phyloP scores from a whole-genome alignment of 257 asterid genomes.

The Solanum verrucosum region DNA sequence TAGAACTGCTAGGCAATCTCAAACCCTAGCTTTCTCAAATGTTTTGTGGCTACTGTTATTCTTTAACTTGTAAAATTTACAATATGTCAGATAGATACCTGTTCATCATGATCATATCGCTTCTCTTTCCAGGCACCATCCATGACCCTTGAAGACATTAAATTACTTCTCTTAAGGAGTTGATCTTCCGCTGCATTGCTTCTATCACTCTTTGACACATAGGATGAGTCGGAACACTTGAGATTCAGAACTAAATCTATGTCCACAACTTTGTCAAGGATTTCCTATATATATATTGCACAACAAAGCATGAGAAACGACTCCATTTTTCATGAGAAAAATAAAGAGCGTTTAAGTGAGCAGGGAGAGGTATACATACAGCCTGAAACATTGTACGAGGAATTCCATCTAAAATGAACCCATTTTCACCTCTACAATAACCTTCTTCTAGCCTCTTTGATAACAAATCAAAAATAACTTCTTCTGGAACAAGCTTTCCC shows the following conservation, averaged over 20 bases:
- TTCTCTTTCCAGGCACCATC: constrained; percentile 49
- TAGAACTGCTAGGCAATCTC: too few relatives aligned
- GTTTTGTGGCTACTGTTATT: neutral
- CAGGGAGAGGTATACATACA: constrained; percentile 25
- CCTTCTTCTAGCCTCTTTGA: constrained; percentile 89
- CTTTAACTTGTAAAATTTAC: neutral
- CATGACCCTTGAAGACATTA: constrained; percentile 21
- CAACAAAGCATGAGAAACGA: neutral
- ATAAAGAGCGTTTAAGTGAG: neutral
- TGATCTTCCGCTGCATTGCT: constrained; percentile 26
- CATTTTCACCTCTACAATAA: constrained; percentile 67
- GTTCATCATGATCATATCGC: constrained; percentile 36
- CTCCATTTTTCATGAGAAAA: neutral
- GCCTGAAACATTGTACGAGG: constrained; percentile 83
- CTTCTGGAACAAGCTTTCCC: constrained; percentile 73
- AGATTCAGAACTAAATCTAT: constrained; percentile 84
- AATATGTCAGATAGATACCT: constrained; percentile 35
- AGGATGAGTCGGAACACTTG: constrained; percentile 35
- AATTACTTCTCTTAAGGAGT: constrained; percentile 25
- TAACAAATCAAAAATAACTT: constrained; percentile 62
- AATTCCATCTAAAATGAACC: constrained; percentile 85
- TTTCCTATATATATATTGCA: constrained; percentile 40
- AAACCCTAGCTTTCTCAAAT: neutral
- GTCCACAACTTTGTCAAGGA: constrained; percentile 66
- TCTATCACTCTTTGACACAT: constrained; percentile 21